Conservation (phyloP, 352 stramenopile genomes). For the Phytophthora nicotianae region DNA sequence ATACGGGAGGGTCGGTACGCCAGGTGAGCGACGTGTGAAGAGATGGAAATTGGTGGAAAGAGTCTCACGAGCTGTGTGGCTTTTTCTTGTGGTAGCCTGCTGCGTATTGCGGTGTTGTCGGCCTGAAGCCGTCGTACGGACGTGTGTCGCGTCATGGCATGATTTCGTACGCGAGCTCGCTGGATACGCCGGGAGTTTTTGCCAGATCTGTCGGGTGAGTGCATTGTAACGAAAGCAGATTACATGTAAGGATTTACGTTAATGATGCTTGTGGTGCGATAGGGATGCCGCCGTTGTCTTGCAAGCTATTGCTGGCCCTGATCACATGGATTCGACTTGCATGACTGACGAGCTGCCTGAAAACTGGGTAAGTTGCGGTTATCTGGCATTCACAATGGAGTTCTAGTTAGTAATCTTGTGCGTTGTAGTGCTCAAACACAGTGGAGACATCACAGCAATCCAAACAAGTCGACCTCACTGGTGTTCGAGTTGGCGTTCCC, state of each 20-base stretch:
- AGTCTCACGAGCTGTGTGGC: constrained; percentile 1
- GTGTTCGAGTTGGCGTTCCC: constrained; percentile 92
- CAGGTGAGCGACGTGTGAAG: constrained; percentile 48
- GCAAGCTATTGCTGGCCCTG: constrained; percentile 77
- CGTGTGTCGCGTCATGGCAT: constrained; percentile 96
- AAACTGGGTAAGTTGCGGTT: constrained; percentile 57
- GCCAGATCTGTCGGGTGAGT: constrained; percentile 77
- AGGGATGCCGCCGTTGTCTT: constrained; percentile 85
- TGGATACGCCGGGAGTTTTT: constrained; percentile 97
- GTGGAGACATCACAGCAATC: constrained; percentile 33
- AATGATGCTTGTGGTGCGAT: constrained; percentile 4
- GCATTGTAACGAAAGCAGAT: not conserved
- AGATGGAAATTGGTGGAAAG: not conserved
- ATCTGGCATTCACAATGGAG: not conserved
- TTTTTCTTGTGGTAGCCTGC: constrained; percentile 67
- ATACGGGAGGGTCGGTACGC: constrained; percentile 97
- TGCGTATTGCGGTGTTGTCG: constrained; percentile 95
- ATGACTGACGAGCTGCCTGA: constrained; percentile 48
- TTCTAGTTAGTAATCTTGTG: constrained; percentile 3
- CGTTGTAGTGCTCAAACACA: constrained; percentile 43
- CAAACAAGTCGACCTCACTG: constrained; percentile 53
- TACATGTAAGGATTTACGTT: not conserved
- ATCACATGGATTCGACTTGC: constrained; percentile 86
- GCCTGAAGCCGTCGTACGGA: constrained; percentile 98
- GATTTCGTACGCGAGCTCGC: constrained; percentile 96